A percentile compares a stretch with the other conserved stretches of the same genome.
Conservation (phyloP, 305 asterid species). For the Fraxinus velutina region DNA sequence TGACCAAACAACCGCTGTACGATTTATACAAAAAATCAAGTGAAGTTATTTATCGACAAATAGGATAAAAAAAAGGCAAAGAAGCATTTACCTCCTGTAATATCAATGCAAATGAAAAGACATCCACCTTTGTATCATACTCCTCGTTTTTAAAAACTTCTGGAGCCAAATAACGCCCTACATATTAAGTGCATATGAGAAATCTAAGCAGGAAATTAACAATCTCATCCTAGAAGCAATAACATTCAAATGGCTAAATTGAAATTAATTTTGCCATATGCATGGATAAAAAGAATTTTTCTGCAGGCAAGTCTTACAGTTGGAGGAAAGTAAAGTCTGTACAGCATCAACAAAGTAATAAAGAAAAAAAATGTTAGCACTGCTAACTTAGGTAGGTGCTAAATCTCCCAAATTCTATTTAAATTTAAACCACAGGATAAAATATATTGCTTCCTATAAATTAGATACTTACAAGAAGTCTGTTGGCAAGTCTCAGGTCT, state of each 20-base stretch:
- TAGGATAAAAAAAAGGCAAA: conserved; percentile 7
- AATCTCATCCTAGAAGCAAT: conserved; percentile 13
- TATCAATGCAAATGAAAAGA: conserved; percentile 82
- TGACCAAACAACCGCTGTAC: not conserved
- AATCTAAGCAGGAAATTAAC: conserved; percentile 13
- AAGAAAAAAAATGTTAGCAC: conserved; percentile 11
- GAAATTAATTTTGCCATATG: not conserved
- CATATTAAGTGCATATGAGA: not conserved
- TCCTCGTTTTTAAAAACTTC: conserved; percentile 79
- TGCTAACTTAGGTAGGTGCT: not conserved
- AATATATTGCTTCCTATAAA: conserved; percentile 4
- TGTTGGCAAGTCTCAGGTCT: conserved; percentile 45
- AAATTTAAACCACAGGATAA: not conserved
- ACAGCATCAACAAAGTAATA: conserved; percentile 20
- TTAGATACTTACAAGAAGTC: conserved; percentile 56
- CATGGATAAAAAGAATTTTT: not conserved
- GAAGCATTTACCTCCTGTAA: conserved; percentile 63
- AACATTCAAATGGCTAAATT: conserved; percentile 6
- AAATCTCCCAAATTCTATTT: not conserved
- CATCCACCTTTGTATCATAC: conserved; percentile 78
- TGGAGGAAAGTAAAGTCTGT: conserved; percentile 7
- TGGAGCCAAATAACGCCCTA: conserved; percentile 80
- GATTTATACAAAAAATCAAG: not conserved
- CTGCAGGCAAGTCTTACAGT: not conserved
- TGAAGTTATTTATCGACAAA: not conserved